Evolutionary conservation across 495 filamentous ascomycete genomes (phyloP), one percentile per base, ranked within the genome.

Genomic region (Daldinia loculata): DNA sequence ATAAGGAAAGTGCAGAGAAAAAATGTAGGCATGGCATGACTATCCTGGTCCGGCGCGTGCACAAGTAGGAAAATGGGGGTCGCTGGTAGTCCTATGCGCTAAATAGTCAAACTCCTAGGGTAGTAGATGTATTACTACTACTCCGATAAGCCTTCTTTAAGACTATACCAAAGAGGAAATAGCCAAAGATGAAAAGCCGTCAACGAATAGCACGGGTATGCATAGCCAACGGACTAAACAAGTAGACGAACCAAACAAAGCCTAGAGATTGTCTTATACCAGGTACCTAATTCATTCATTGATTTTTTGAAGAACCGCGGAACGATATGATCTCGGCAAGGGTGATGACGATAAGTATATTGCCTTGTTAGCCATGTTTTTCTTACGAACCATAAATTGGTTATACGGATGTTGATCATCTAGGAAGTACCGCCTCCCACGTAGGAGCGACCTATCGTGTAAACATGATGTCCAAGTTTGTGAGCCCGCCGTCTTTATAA

Each of bases 1-100:
- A 65, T 34, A 65, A 29, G 52, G 62, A 48, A 30, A 26, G 15
- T 65, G 39, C 29, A 57, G 12, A 48, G 36, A 7, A 55, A 55
- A 53, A 9, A 4, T n/a, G 22, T n/a, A 63, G 29, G 8, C 27
- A 26, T 15, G 34, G 39, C 19, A 63, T 22, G 3, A 36, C 0
- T 14, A 63, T 29, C 53, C 39, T 45, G 12, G 53, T 38, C 2
- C 50, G 48, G 53, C 50, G 30, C 39, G 6, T 29, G 43, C 17
- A 22, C 0, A 11, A 12, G 8, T 22, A 24, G 14, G 30, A 24
- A 36, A 19, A 64, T 38, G 52, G 29, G 17, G 3, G n/a, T 57
- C 19, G 4, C 7, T 14, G 19, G 2, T 11, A 19, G 0, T 14
- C 17, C 36, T 39, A 65, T 29, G 38, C 32, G 8, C 29, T 12